A percentile compares a stretch with the other conserved stretches of the same genome.
Conservation (phyloP, 2,329 filamentous ascomycete genomes). For the Lecanicillium sp. region DNA sequence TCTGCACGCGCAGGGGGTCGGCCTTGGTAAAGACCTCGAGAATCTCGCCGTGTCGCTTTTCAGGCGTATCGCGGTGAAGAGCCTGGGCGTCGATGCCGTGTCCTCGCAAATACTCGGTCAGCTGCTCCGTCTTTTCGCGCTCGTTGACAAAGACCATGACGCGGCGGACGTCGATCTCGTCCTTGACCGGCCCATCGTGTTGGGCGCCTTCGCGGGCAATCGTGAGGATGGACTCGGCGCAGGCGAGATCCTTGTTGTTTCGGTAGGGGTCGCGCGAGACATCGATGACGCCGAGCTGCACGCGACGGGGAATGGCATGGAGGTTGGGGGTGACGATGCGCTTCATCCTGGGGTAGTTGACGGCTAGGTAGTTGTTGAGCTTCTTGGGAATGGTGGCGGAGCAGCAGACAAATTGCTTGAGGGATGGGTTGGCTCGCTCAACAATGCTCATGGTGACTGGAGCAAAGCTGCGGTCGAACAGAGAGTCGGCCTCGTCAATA, state of each 20-base stretch:
- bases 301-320: conserved; percentile 88
- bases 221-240: conserved; percentile 89
- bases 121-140: conserved; percentile 76
- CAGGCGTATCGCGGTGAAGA: conserved; percentile 76
- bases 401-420: conserved; percentile 85
- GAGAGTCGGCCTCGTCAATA: conserved; percentile 91
- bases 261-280: conserved; percentile 88
- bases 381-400: conserved; percentile 92
- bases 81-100: conserved; percentile 89
- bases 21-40: conserved; percentile 65
- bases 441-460: conserved; percentile 77
- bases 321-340: conserved; percentile 92
- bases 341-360: conserved; percentile 73
- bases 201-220: conserved; percentile 70
- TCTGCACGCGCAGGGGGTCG: conserved; percentile 33
- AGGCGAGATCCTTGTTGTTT: conserved; percentile 88
- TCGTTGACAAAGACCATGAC: conserved; percentile 97
- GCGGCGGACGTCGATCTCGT: conserved; percentile 64
- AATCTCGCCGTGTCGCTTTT: conserved; percentile 70
- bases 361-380: conserved; percentile 77
- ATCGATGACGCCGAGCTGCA: conserved; percentile 90
- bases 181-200: conserved; percentile 51
- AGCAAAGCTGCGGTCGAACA: conserved; percentile 89
- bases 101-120: conserved; percentile 69
- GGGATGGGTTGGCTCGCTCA: conserved; percentile 70